Conservation (phyloP, 345 rosid genomes). For the Carallia brachiata region DNA sequence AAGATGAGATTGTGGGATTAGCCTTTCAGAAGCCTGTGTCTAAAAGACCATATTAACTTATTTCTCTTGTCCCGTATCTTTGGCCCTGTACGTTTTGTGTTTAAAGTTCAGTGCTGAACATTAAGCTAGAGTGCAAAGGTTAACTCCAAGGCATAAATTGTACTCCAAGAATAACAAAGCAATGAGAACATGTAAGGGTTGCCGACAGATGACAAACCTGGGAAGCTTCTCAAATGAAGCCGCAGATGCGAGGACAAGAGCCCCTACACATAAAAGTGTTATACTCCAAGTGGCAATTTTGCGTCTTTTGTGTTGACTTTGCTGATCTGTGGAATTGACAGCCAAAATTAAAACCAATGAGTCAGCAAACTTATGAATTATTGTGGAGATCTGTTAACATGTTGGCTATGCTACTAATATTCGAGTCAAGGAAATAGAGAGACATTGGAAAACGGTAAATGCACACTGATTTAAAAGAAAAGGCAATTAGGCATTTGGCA, state of each 20-base stretch:
- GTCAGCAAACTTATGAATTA: too few relatives aligned
- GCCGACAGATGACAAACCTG: slow-evolving; percentile 31
- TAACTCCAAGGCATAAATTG: neutral
- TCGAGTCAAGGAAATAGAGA: neutral
- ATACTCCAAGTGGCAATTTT: slow-evolving; percentile 64
- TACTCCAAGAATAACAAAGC: neutral
- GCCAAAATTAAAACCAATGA: neutral
- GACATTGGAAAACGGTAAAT: neutral
- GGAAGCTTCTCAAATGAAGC: slow-evolving; percentile 53
- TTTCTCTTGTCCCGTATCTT: too few relatives aligned
- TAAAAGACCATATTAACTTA: too few relatives aligned
- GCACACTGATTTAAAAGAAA: neutral
- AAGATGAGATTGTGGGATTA: slow-evolving; percentile 1
- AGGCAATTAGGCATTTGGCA: neutral
- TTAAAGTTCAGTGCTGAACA: too few relatives aligned
- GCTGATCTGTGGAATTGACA: slow-evolving; percentile 31
- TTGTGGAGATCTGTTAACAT: too few relatives aligned
- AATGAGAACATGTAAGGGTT: neutral
- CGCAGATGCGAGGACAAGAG: slow-evolving; percentile 47
- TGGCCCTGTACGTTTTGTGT: too few relatives aligned
- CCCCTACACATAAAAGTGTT: slow-evolving; percentile 47
- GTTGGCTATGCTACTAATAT: too few relatives aligned
- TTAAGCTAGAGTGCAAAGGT: neutral
- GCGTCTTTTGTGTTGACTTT: slow-evolving; percentile 42
- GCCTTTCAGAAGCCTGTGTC: too few relatives aligned